Evolutionary conservation across 306 rosid species (phyloP).

Genomic region (Clitoria ternatea): DNA sequence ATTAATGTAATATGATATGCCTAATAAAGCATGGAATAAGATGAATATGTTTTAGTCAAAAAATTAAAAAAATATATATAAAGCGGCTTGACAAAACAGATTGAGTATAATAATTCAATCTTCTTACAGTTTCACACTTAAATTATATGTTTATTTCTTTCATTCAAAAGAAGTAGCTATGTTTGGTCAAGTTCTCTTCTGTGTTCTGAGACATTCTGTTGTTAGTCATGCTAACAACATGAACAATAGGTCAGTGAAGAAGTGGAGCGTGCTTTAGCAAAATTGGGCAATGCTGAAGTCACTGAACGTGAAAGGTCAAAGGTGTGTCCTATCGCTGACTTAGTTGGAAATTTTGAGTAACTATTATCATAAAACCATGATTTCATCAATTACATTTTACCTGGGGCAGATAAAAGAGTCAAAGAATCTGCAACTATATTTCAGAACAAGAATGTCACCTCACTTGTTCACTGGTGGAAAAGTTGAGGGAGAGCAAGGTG

Average conservation of each 20-base stretch:
- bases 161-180: neutral
- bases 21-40: neutral
- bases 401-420: conserved; percentile 35
- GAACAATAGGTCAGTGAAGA: conserved; percentile 60
- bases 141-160: neutral
- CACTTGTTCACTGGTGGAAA: conserved; percentile 68
- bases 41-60: neutral
- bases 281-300: conserved; percentile 33
- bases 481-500: conserved; percentile 70
- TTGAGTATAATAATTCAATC: neutral
- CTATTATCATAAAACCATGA: neutral
- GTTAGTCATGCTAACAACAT: conserved; percentile 17
- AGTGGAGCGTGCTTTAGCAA: conserved; percentile 56
- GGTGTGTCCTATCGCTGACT: too few relatives aligned
- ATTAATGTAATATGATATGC: too few relatives aligned
- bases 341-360: too few relatives aligned
- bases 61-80: neutral
- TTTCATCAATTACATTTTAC: neutral
- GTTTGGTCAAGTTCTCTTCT: neutral
- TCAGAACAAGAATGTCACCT: conserved; percentile 67
- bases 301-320: too few relatives aligned
- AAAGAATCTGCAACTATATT: conserved; percentile 48
- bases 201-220: neutral
- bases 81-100: neutral
- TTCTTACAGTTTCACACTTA: neutral